phyloP scores from a whole-genome alignment of 2,329 filamentous ascomycete species.

The Colletotrichum sp. region DNA sequence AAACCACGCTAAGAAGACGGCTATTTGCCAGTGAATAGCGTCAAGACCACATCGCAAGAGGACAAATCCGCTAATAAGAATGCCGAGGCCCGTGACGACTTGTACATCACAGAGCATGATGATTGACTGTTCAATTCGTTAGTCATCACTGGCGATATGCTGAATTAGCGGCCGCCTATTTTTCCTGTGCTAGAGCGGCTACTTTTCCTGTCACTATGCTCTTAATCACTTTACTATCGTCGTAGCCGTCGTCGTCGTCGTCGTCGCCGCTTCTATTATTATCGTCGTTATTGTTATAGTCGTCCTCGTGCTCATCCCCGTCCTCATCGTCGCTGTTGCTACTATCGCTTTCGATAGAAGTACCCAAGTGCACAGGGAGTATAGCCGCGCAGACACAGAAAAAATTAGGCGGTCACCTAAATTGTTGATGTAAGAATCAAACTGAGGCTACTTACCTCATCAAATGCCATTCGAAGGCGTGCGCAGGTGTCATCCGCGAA shows the following conservation, averaged over 20 bases:
- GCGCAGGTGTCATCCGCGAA: neutral
- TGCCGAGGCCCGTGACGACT: neutral
- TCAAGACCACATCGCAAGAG: neutral
- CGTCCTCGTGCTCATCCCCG: too few relatives aligned
- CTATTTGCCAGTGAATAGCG: neutral
- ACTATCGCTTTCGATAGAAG: too few relatives aligned
- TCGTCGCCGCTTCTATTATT: too few relatives aligned
- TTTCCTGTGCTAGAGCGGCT: too few relatives aligned
- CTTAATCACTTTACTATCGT: too few relatives aligned
- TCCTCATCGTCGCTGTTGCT: too few relatives aligned
- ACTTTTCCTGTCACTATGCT: too few relatives aligned
- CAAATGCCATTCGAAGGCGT: neutral
- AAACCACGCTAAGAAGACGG: neutral
- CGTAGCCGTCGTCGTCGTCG: too few relatives aligned
- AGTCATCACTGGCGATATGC: neutral
- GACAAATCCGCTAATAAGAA: neutral
- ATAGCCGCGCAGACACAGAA: too few relatives aligned
- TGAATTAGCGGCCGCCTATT: neutral
- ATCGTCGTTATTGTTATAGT: too few relatives aligned
- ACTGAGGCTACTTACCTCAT: neutral
- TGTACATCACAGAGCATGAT: neutral
- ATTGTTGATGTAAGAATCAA: rapidly evolving
- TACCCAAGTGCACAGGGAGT: too few relatives aligned
- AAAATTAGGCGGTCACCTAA: too few relatives aligned
- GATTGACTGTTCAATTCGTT: neutral